Evolutionary conservation across 768 basidiomycete species (phyloP).

Genomic region (Lentinus tigrinus): DNA sequence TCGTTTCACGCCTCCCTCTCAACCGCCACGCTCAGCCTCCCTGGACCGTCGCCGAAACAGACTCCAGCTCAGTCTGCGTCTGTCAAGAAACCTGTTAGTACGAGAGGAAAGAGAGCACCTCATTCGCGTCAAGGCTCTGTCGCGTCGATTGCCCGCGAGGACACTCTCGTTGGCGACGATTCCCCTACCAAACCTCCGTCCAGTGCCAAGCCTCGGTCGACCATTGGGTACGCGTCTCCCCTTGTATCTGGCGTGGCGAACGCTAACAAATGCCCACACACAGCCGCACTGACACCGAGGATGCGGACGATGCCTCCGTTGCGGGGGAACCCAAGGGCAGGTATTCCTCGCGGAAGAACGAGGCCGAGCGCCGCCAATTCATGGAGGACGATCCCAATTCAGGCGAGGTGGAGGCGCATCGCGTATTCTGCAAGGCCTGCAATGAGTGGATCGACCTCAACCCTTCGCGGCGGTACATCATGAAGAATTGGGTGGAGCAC

Average conservation of each 20-base stretch:
- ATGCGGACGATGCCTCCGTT: slow-evolving; percentile 49
- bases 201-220: slow-evolving; percentile 7
- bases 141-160: slow-evolving; percentile 13
- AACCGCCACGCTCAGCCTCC: slow-evolving; percentile 6
- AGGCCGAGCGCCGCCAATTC: slow-evolving; percentile 61
- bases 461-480: slow-evolving; percentile 51
- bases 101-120: slow-evolving; percentile 2
- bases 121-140: slow-evolving; percentile 24
- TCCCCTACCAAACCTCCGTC: slow-evolving; percentile 15
- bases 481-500: slow-evolving; percentile 64
- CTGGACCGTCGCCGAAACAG: slow-evolving; percentile 23
- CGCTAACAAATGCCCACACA: not conserved
- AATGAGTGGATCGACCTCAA: slow-evolving; percentile 56
- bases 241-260: not conserved
- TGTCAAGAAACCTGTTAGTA: slow-evolving; percentile 26
- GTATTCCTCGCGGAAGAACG: slow-evolving; percentile 41
- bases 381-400: slow-evolving; percentile 63
- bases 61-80: slow-evolving; percentile 3
- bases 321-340: slow-evolving; percentile 50
- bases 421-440: slow-evolving; percentile 60
- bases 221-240: slow-evolving; percentile 4
- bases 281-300: slow-evolving; percentile 25
- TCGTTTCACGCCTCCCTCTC: not conserved
- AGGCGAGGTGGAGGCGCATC: slow-evolving; percentile 52
- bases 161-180: slow-evolving; percentile 4